Evolutionary conservation across 805 yeast species (phyloP).

Genomic region (Candida ponderosae): DNA sequence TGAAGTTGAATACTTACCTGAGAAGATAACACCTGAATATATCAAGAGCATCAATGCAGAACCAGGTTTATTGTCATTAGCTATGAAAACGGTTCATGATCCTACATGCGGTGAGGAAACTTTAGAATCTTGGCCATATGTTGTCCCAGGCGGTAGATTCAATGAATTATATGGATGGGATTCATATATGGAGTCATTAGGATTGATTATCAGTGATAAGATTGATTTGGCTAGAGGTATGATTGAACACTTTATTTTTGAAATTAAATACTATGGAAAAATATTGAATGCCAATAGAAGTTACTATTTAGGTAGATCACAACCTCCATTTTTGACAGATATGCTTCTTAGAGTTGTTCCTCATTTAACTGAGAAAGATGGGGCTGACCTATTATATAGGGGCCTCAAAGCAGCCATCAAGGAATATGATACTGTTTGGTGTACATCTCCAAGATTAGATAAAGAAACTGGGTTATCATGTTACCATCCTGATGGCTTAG

Average conservation of each 20-base stretch:
- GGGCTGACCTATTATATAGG: constrained; percentile 53
- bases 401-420: constrained; percentile 74
- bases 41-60: constrained; percentile 68
- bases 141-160: constrained; percentile 96
- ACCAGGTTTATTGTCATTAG: constrained; percentile 85
- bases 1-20: constrained; percentile 73
- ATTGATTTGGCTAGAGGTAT: constrained; percentile 75
- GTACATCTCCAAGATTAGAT: constrained; percentile 65
- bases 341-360: constrained; percentile 66
- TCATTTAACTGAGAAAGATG: constrained; percentile 33
- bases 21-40: constrained; percentile 65
- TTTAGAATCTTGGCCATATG: constrained; percentile 69
- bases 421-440: constrained; percentile 83
- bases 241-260: constrained; percentile 88
- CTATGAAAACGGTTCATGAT: constrained; percentile 47
- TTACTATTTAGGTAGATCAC: constrained; percentile 85
- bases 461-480: constrained; percentile 71
- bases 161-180: constrained; percentile 99
- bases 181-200: constrained; percentile 85
- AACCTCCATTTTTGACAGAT: constrained; percentile 95
- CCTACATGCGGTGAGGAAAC: constrained; percentile 42
- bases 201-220: constrained; percentile 60
- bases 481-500: constrained; percentile 83
- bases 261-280: constrained; percentile 85
- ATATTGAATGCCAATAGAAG: constrained; percentile 90